phyloP scores from a whole-genome alignment of 306 rosid species.

The Nissolia schottii region DNA sequence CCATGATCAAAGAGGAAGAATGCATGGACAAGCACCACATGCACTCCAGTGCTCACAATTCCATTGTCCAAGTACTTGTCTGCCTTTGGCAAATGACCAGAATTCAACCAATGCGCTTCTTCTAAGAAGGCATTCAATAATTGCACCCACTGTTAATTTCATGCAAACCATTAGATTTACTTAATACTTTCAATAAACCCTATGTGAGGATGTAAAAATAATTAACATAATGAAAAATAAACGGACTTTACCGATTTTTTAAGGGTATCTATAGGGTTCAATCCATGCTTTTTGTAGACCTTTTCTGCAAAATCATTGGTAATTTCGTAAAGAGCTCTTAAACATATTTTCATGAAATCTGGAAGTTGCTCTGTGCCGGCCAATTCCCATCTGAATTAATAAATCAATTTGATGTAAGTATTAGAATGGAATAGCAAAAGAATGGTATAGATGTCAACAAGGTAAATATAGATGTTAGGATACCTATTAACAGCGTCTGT shows the following conservation, averaged over 20 bases:
- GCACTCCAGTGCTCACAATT: constrained; percentile 49
- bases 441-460: not conserved
- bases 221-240: not conserved
- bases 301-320: constrained; percentile 15
- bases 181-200: not conserved
- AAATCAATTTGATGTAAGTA: not conserved
- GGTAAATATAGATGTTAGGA: not conserved
- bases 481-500: constrained; percentile 44
- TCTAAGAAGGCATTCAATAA: constrained; percentile 37
- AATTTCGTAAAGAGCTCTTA: not conserved
- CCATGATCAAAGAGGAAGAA: constrained; percentile 41
- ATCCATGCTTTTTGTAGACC: constrained; percentile 27
- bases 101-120: constrained; percentile 45
- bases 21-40: constrained; percentile 32
- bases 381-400: constrained; percentile 26
- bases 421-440: not conserved
- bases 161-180: not conserved
- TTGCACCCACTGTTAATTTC: constrained; percentile 43
- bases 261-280: constrained; percentile 15
- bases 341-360: constrained; percentile 19
- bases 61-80: constrained; percentile 49
- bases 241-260: constrained; percentile 25
- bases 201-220: not conserved
- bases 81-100: constrained; percentile 24
- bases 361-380: constrained; percentile 24